Base-by-base conservation (phyloP, 208 protist species). In the Trypanosoma scelopori region DNA sequence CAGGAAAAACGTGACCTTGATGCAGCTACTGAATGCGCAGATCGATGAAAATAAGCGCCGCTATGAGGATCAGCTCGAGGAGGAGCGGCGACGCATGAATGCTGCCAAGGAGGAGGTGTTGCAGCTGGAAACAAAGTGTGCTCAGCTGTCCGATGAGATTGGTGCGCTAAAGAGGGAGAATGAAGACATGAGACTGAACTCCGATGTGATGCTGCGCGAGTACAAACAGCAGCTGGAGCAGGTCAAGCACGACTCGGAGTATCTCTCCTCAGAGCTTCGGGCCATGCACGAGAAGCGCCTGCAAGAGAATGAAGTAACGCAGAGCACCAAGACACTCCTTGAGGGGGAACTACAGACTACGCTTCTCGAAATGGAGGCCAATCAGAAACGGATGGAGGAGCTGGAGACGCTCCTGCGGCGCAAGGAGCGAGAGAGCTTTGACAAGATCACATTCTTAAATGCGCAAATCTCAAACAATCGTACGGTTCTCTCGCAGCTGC, bases 361-460 rank as follows among this genome's bases (percentile, higher is more conserved):
- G 20, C 41, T 76, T 46, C 75, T 94, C 12, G 87, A 90, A 49
- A 53, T 89, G 3, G 87, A 94, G 58, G 65, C 76, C 11, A 55
- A 76, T 27, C 55, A 89, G 66, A 89, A 76, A 67, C 78, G 87
- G 48, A 78, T 78, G 52, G 71, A 78, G 13, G 86, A 93, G 46
- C 18, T 96, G 52, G 85, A 89, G 71, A 41, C 53, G 18, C 60
- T 91, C 22, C 60, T 94, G 51, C 67, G 78, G 15, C 75, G 77
- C 3, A 89, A 85, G 35, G 84, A 93, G 39, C 59, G 81, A 12
- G 87, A 92, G 46, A 79, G 93, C 66, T 93, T 90, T 58, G 91
- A 94, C 53, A 86, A 92, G 53, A 76, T 94, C 16, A 93, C 88
- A 12, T 92, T 92, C 71, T 66, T 96, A 41, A 93, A 93, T 65